phyloP scores from a whole-genome alignment of 2,329 filamentous ascomycete species.

The Stachybotrys chartarum region DNA sequence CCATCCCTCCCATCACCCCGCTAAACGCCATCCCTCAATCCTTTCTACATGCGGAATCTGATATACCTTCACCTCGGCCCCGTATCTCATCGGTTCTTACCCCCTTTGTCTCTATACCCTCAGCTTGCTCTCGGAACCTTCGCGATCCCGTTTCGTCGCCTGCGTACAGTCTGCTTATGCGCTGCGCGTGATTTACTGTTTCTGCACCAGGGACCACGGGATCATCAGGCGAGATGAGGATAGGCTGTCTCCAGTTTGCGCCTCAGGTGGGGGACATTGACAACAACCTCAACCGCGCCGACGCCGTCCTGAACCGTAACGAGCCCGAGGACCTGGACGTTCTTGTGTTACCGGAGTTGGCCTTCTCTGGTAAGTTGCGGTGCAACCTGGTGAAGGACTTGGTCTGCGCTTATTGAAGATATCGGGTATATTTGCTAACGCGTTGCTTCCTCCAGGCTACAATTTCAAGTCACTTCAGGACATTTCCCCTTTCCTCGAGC shows the following conservation, averaged over 20 bases:
- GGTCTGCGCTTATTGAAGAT: not conserved
- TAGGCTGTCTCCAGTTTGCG: slow-evolving; percentile 65
- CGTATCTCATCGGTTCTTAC: too few species aligned
- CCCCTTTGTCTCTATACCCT: too few species aligned
- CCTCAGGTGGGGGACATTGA: slow-evolving; percentile 63
- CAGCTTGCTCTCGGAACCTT: too few species aligned
- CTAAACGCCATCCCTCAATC: too few species aligned
- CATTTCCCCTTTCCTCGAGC: slow-evolving; percentile 64
- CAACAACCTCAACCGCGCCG: slow-evolving; percentile 63
- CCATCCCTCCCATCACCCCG: too few species aligned
- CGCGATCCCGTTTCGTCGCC: too few species aligned
- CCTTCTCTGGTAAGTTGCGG: slow-evolving; percentile 55
- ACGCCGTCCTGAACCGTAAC: slow-evolving; percentile 26
- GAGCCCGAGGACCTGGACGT: slow-evolving; percentile 53
- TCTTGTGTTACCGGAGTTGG: slow-evolving; percentile 68
- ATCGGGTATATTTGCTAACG: slow-evolving; percentile 1
- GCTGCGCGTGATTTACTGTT: too few species aligned
- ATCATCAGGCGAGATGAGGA: slow-evolving; percentile 45
- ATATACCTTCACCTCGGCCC: too few species aligned
- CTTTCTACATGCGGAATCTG: too few species aligned
- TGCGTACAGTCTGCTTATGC: too few species aligned
- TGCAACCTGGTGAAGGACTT: too few species aligned
- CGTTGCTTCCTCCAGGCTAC: slow-evolving; percentile 48
- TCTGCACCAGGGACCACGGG: not conserved
- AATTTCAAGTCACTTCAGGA: slow-evolving; percentile 66